Conservation (phyloP, 495 filamentous ascomycete genomes). For the Penicillium riverlandense region DNA sequence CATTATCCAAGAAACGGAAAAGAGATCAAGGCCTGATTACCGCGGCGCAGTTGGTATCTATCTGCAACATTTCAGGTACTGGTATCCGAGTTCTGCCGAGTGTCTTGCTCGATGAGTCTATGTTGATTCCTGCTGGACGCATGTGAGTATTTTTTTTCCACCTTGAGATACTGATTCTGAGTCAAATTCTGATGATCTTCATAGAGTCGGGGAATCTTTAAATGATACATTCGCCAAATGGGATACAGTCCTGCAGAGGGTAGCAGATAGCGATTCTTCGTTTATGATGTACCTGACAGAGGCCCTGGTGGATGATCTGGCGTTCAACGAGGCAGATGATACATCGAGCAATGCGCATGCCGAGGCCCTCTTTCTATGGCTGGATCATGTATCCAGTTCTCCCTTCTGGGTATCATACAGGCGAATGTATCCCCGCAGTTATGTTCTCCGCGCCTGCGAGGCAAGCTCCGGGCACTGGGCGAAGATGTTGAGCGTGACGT, state of each 20-base stretch:
- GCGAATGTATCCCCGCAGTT: constrained; percentile 22
- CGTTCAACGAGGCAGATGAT: constrained; percentile 12
- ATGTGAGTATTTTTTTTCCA: constrained; percentile 20
- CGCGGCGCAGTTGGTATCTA: constrained; percentile 19
- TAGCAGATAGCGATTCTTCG: constrained; percentile 19
- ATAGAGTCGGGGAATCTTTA: constrained; percentile 28
- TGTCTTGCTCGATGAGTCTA: constrained; percentile 20
- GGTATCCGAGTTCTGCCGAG: constrained; percentile 16
- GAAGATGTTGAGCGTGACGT: constrained; percentile 10
- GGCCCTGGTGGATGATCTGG: constrained; percentile 27
- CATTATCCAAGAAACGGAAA: constrained; percentile 27
- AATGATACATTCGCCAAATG: constrained; percentile 22
- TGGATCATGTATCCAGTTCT: constrained; percentile 33
- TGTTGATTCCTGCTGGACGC: constrained; percentile 21
- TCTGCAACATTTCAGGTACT: constrained; percentile 15
- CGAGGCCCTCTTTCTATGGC: constrained; percentile 33
- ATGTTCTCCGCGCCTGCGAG: constrained; percentile 27
- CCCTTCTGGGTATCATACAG: constrained; percentile 21
- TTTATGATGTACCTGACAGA: constrained; percentile 30
- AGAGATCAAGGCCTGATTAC: constrained; percentile 17
- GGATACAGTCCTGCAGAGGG: constrained; percentile 26
- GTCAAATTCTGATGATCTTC: constrained; percentile 1
- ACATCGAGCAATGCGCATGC: constrained; percentile 12
- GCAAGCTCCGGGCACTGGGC: constrained; percentile 28
- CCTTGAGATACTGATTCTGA: background rate